phyloP scores from a whole-genome alignment of 2,329 filamentous ascomycete genomes.

The Periconia sp. region DNA sequence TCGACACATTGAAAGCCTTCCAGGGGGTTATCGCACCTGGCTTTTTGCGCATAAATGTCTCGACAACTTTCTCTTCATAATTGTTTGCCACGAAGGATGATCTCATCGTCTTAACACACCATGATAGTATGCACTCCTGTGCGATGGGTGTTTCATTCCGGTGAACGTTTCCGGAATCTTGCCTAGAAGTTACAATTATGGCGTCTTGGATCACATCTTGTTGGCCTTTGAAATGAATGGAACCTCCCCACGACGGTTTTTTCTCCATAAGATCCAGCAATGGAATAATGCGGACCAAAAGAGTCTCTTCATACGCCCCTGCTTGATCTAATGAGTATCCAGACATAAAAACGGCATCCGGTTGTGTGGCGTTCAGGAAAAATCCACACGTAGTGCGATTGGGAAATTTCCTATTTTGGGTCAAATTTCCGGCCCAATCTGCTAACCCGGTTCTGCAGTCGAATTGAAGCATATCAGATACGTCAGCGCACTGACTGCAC shows the following conservation, averaged over 20 bases:
- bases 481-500: conserved; percentile 16
- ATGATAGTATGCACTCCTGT: conserved; percentile 24
- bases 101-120: conserved; percentile 24
- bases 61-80: conserved; percentile 16
- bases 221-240: conserved; percentile 16
- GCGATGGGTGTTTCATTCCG: conserved; percentile 7
- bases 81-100: conserved; percentile 16
- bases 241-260: conserved; percentile 10
- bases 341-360: conserved; percentile 17
- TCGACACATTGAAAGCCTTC: too few relatives aligned
- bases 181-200: conserved; percentile 3
- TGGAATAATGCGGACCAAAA: conserved; percentile 16
- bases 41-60: conserved; percentile 14
- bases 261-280: background rate
- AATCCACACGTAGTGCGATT: conserved; percentile 26
- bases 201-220: conserved; percentile 11
- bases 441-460: background rate
- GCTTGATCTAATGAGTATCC: conserved; percentile 10
- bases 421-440: background rate
- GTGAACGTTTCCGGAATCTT: conserved; percentile 9
- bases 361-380: conserved; percentile 20
- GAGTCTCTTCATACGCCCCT: conserved; percentile 10
- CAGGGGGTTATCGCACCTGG: conserved; percentile 16
- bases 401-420: conserved; percentile 1
- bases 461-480: background rate